Conservation (phyloP, 768 basidiomycete species). For the Rhodotorula toruloides region DNA sequence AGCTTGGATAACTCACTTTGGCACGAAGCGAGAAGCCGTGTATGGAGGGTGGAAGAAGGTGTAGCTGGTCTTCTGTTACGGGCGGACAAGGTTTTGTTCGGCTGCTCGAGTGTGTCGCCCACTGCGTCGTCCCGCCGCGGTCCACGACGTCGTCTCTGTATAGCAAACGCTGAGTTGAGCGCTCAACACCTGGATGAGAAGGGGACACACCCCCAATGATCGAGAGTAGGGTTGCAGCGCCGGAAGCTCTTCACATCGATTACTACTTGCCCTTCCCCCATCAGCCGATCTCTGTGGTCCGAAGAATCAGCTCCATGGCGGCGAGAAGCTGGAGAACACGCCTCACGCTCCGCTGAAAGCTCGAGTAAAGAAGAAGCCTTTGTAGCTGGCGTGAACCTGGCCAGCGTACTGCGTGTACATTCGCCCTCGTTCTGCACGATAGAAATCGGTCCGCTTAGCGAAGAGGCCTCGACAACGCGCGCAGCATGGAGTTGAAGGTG, state of each 20-base stretch:
- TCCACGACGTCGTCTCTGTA: conserved; percentile 1
- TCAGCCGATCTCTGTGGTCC: neutral
- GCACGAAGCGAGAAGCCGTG: conserved; percentile 11
- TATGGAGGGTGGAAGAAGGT: conserved; percentile 1
- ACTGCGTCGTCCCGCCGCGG: neutral
- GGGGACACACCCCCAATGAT: conserved; percentile 8
- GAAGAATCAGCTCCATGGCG: neutral
- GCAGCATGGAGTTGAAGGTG: neutral
- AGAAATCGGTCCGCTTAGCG: too few relatives aligned
- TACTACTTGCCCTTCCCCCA: neutral
- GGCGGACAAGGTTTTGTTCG: neutral
- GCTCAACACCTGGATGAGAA: too few relatives aligned
- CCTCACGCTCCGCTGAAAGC: conserved; percentile 9
- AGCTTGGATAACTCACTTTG: neutral
- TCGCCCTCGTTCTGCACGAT: neutral
- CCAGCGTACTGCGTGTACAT: neutral
- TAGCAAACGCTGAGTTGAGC: too few relatives aligned
- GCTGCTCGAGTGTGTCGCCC: neutral
- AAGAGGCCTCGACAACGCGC: neutral
- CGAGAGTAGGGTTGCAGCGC: conserved; percentile 1
- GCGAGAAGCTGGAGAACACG: neutral
- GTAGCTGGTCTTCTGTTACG: neutral
- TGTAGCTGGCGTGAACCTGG: neutral
- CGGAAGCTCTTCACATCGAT: conserved; percentile 7
- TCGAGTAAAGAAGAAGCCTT: conserved; percentile 12